Evolutionary conservation across 1,284 basidiomycete species (phyloP).

Genomic region (Cryptococcus sp.): DNA sequence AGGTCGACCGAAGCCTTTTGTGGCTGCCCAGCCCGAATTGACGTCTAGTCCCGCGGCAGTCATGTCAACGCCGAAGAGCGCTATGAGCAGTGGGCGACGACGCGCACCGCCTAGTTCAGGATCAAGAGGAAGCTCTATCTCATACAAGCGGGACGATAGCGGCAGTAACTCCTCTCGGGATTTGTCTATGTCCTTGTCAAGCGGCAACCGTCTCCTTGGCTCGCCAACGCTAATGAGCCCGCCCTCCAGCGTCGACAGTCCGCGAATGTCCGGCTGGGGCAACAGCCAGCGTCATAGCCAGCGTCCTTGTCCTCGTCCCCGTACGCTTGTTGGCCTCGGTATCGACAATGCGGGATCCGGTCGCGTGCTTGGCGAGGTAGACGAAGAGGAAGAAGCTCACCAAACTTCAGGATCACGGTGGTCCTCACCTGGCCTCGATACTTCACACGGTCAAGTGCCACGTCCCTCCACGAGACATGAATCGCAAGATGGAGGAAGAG

Average conservation of each 20-base stretch:
- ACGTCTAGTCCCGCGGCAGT: slow-evolving; percentile 15
- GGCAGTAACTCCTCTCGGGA: slow-evolving; percentile 26
- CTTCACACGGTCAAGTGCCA: not conserved
- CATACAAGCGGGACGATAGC: slow-evolving; percentile 42
- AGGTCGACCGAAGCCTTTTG: slow-evolving; percentile 39
- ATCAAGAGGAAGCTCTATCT: slow-evolving; percentile 40
- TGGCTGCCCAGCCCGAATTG: slow-evolving; percentile 12
- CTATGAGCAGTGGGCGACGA: slow-evolving; percentile 10
- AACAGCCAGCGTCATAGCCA: slow-evolving; percentile 9
- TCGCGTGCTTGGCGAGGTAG: slow-evolving; percentile 43
- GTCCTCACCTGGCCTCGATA: slow-evolving; percentile 2
- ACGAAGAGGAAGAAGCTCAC: slow-evolving; percentile 41
- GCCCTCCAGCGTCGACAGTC: slow-evolving; percentile 2
- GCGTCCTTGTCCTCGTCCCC: slow-evolving; percentile 43
- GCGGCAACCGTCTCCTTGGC: slow-evolving; percentile 8
- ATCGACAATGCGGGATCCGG: slow-evolving; percentile 26
- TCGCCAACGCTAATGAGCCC: slow-evolving; percentile 12
- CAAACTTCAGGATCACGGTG: slow-evolving; percentile 14
- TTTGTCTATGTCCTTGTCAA: slow-evolving; percentile 24
- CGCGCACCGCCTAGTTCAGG: slow-evolving; percentile 17
- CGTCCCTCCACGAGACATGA: not conserved
- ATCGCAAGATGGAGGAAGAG: slow-evolving; percentile 11
- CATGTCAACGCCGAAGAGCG: slow-evolving; percentile 24
- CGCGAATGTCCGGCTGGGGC: slow-evolving; percentile 17
- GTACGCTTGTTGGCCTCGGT: slow-evolving; percentile 33